Percentiles rank a stretch among this genome's conserved stretches.
Conservation (phyloP, 305 asterid genomes). For the Withania somnifera region DNA sequence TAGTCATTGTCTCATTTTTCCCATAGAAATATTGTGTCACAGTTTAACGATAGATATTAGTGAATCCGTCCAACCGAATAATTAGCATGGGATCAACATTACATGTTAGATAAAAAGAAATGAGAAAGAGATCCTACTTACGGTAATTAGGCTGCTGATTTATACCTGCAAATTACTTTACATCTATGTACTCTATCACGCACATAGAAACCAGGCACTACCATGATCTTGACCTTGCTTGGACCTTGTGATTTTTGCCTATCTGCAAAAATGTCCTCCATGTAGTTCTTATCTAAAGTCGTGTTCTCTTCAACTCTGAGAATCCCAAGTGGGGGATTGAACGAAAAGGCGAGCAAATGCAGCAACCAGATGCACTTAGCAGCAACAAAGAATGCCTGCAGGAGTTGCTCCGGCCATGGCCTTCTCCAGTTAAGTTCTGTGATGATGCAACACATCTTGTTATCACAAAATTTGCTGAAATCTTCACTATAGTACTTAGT, state of each 20-base stretch:
- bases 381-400: slow-evolving; percentile 75
- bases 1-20: not conserved
- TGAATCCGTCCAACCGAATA: not conserved
- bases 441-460: slow-evolving; percentile 65
- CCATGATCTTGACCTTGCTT: slow-evolving; percentile 68
- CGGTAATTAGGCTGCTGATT: slow-evolving; percentile 22
- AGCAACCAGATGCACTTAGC: slow-evolving; percentile 83
- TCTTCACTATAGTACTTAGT: slow-evolving; percentile 81
- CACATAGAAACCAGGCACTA: slow-evolving; percentile 86
- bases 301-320: slow-evolving; percentile 59
- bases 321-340: slow-evolving; percentile 42
- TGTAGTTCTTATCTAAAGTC: slow-evolving; percentile 39
- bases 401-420: slow-evolving; percentile 85
- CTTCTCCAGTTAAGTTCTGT: slow-evolving; percentile 52
- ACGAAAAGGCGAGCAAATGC: slow-evolving; percentile 76
- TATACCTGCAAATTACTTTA: slow-evolving; percentile 69
- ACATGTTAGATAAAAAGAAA: not conserved
- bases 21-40: not conserved
- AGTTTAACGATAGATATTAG: not conserved
- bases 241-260: slow-evolving; percentile 40
- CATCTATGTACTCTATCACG: slow-evolving; percentile 64
- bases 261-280: slow-evolving; percentile 63
- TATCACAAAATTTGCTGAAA: slow-evolving; percentile 75
- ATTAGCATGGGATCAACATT: not conserved
- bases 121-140: not conserved